Base-by-base conservation (phyloP, 257 asterid species). In the Forsythia suspensa region DNA sequence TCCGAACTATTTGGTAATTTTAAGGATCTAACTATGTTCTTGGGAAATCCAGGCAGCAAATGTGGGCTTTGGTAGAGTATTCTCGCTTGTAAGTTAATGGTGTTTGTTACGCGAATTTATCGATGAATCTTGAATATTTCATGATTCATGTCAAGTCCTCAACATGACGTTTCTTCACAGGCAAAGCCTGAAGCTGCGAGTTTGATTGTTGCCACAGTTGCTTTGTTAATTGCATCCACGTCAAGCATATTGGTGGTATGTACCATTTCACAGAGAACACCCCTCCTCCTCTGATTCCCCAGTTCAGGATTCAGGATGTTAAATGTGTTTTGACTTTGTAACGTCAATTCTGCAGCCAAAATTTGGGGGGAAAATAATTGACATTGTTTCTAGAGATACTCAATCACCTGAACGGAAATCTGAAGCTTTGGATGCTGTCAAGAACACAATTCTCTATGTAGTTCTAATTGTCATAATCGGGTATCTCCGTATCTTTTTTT, bases 171-270 rank as follows among this genome's bases (percentile, higher is more conserved):
- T 81, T 36, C 42, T 79, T 75, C 42, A 74, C 91, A 92, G 97
- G 97, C 97, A 38, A 92, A 86, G 83, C 92, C 97, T 57, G 97
- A 92, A 84, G 91, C 94, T 21, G 88, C 86, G 51, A 76, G 75
- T 80, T 85, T 92, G 87, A 51, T 90, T 77, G 44, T 93, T 82
- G 97, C 87, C 74, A 93, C 97, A 8, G 40, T 88, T 76, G 97
- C 97, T 68, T 84, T 93, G 81, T 80, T 93, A 88, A 86, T 91
- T 84, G 93, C 92, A 70, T 88, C 97, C 70, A 91, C 97, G 2
- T 86, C 97, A 71, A 87, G 92, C 85, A 78, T 93, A 46, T 84
- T 93, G 79, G 90, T 93, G 85, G 97, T 93, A 87, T 37, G 94
- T 83, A 71, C 77, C 79, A 46, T n/a, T 34, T 65, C 66, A 59